Base-by-base conservation (phyloP, 768 basidiomycete species). In the Tulasnella sp. region DNA sequence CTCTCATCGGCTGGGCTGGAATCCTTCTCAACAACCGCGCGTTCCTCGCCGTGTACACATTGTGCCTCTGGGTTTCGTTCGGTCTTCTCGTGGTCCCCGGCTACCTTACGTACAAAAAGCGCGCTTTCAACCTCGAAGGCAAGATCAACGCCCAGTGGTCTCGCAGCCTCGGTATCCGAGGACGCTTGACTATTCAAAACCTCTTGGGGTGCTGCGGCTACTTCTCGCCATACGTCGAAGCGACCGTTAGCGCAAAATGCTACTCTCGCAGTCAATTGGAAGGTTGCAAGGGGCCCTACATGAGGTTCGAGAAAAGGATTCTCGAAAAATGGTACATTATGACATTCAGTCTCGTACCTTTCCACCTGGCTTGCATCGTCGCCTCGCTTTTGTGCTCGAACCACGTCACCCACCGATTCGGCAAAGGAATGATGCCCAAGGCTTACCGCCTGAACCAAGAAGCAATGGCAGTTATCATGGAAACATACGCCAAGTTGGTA, bases 341-440 rank as follows among this genome's bases (percentile, higher is more conserved):
- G 57, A 85, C 88, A 23, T 94, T 94, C 83, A 83, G 88, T 20
- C 81, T 93, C 75, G 92, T 92, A 18, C 92, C 92, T 1, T 81
- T 89, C 16, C 93, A 94, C 78, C 83, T 95, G 70, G 82, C 82
- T 29, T 86, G 91, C 83, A 93, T 93, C 81, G 79, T 92, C 79
- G 85, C 86, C 0, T 90, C 87, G 18, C 84, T 94, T 76, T 83
- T 94, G 73, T 94, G 91, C 83, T 90, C 90, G 32, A 94, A 93
- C 84, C 93, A 94, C 81, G 90, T 95, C 83, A 94, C 93, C 29
- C 94, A 93, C 83, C 87, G 93, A 74, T 94, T 94, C 83, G 93
- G 93, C 13, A 94, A 94, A 86, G 93, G 93, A 79, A 90, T 94
- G 90, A 93, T 91, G 87, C 93, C 93, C 78, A 92, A 93, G 86